Conservation (phyloP, 2,329 filamentous ascomycete species). For the Diplocarpon rosae region DNA sequence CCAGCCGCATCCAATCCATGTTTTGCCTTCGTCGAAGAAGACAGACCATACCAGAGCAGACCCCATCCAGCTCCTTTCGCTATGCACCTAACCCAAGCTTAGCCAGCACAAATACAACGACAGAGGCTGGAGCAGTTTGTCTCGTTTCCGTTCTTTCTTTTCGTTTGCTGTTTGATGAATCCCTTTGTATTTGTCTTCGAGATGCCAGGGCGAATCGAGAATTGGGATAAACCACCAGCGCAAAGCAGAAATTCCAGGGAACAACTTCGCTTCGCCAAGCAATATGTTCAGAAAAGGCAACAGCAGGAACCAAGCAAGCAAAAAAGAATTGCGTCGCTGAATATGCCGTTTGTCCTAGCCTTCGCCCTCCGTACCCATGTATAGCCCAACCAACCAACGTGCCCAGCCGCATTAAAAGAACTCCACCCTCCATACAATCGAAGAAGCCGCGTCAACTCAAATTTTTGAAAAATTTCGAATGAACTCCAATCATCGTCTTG, state of each 20-base stretch:
- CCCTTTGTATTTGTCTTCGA: background rate
- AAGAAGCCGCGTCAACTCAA: slow-evolving; percentile 14
- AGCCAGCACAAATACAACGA: no score
- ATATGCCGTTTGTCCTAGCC: background rate
- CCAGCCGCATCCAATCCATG: no score
- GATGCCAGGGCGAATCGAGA: no score
- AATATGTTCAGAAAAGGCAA: background rate
- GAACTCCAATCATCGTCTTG: background rate
- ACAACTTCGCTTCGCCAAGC: background rate
- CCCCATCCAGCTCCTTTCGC: slow-evolving; percentile 20
- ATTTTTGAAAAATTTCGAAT: slow-evolving; percentile 22
- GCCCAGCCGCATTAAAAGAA: slow-evolving; percentile 27
- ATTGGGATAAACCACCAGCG: slow-evolving; percentile 6
- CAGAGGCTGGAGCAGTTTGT: slow-evolving; percentile 4
- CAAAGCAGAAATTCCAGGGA: background rate
- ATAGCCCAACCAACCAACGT: slow-evolving; percentile 18
- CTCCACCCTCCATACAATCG: slow-evolving; percentile 25
- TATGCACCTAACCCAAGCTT: slow-evolving; percentile 20
- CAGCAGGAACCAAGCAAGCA: no score
- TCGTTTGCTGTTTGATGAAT: background rate
- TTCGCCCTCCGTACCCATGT: background rate
- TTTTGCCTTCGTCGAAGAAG: background rate
- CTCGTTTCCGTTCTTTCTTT: slow-evolving; percentile 9
- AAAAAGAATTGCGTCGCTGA: no score
- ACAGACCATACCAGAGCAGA: slow-evolving; percentile 3